Percentiles rank a stretch among this genome's conserved stretches.
phyloP scores from a whole-genome alignment of 1,139 yeast genomes.

The Debaryomyces udenii region DNA sequence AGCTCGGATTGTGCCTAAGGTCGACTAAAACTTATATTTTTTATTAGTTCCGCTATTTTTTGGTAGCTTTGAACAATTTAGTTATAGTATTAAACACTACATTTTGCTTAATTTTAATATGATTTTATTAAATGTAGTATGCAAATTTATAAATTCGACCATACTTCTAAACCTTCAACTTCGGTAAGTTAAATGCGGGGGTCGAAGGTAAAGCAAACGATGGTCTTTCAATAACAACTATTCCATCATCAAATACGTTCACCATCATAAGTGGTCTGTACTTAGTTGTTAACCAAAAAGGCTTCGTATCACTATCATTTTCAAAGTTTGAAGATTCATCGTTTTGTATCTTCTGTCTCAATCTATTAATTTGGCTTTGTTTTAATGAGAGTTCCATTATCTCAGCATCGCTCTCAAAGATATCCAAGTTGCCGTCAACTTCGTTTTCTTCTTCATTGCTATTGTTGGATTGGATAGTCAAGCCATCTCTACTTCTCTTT shows the following conservation, averaged over 20 bases:
- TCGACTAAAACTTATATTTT: conserved; percentile 18
- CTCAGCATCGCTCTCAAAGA: conserved; percentile 34
- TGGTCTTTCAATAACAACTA: conserved; percentile 81
- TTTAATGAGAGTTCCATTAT: conserved; percentile 34
- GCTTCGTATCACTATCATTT: conserved; percentile 28
- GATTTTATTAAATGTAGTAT: too few species aligned
- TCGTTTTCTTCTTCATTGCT: conserved; percentile 25
- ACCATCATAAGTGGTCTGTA: conserved; percentile 67
- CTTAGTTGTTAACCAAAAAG: conserved; percentile 78
- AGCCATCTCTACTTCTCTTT: conserved; percentile 69
- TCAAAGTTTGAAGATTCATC: conserved; percentile 26
- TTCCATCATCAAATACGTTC: conserved; percentile 42
- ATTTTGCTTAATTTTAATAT: too few species aligned
- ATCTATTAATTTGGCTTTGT: conserved; percentile 34
- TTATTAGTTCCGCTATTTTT: too few species aligned
- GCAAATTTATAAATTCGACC: conserved; percentile 5
- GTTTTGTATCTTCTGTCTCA: conserved; percentile 31
- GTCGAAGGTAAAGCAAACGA: conserved; percentile 57
- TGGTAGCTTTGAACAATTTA: too few species aligned
- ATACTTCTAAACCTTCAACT: conserved; percentile 50
- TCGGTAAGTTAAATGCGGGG: conserved; percentile 78
- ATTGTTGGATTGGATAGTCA: conserved; percentile 44
- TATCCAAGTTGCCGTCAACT: conserved; percentile 15
- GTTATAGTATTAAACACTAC: too few species aligned
- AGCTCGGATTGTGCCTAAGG: conserved; percentile 54